Conservation (phyloP, 208 protist species). For the Sergeia podlipaevii region DNA sequence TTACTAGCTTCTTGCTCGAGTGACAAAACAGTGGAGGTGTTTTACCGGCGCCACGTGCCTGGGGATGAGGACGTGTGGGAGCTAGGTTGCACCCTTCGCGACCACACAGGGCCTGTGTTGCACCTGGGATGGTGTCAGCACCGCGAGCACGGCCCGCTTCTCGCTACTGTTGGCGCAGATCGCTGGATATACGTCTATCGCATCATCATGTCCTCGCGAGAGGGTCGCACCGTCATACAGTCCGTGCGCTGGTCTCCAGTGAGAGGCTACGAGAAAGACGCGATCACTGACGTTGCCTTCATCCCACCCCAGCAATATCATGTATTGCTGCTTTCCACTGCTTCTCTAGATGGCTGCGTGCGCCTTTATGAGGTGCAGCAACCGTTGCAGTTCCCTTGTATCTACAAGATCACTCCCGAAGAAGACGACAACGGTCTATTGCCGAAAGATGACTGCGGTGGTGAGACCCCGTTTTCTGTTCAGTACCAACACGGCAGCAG, state of each 20-base stretch:
- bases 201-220: constrained; percentile 58
- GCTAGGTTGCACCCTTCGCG: constrained; percentile 54
- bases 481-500: constrained; percentile 5
- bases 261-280: constrained; percentile 85
- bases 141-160: constrained; percentile 74
- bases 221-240: constrained; percentile 39
- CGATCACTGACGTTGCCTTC: constrained; percentile 87
- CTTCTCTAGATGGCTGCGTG: constrained; percentile 83
- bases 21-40: constrained; percentile 83
- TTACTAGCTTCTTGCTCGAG: constrained; percentile 85
- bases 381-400: constrained; percentile 54
- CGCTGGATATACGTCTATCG: constrained; percentile 85
- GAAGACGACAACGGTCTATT: constrained; percentile 13
- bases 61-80: constrained; percentile 29
- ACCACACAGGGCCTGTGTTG: constrained; percentile 77
- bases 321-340: constrained; percentile 76
- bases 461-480: neutral
- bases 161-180: constrained; percentile 80
- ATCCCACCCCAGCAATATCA: constrained; percentile 76
- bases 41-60: constrained; percentile 33
- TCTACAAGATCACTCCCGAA: constrained; percentile 68
- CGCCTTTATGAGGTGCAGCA: constrained; percentile 85
- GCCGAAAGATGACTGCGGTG: neutral
- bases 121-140: constrained; percentile 83
- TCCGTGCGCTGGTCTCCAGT: constrained; percentile 53